Evolutionary conservation across 2,329 filamentous ascomycete species (phyloP), one percentile per base, ranked within the genome.

Genomic region (Aspergillus thermomutatus): DNA sequence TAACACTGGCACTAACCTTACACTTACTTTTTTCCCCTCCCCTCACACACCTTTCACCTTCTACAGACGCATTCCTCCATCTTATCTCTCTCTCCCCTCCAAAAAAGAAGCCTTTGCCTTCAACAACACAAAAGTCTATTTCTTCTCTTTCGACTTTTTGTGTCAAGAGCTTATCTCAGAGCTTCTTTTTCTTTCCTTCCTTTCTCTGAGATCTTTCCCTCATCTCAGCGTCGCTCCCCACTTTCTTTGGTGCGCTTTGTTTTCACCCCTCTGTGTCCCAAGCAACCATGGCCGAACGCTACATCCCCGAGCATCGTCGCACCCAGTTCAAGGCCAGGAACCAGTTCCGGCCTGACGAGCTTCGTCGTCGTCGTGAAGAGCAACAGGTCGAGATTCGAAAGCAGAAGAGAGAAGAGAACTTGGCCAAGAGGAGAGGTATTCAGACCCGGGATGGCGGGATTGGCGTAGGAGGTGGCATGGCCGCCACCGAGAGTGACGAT

Each of bases 251-350:
- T 64, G 67, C 63, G 63, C 65, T 68, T 70, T 66, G 52, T 67
- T 67, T 65, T 67, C 57, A 64, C 67, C 65, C 64, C 61, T 59
- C 61, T 57, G 53, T 61, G 58, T 53, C 58, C 64, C 59, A 70
- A 64, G 61, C 70, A 67, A 87, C 70, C 80, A 99, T 99, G 94
- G 90, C 94, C 78, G 94, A 99, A 78, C 91, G 94, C 73, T 99
- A 97, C 83, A 99, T 99, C 73, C 94, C 94, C 77, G 94, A 99
- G 83, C 94, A 99, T 83, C 92, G 94, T 78, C 92, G 94, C 75
- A 97, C 91, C 66, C 92, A 96, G 82, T 99, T 96, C 88, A 99
- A 99, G 89, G 94, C 94, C 55, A 97, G 97, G 86, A 93, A 91
- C 80, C 91, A 91, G 72, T 97, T 99, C 85, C 97, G 97, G 87